phyloP scores from a whole-genome alignment of 2,329 filamentous ascomycete species.

The Xylaria sp. region DNA sequence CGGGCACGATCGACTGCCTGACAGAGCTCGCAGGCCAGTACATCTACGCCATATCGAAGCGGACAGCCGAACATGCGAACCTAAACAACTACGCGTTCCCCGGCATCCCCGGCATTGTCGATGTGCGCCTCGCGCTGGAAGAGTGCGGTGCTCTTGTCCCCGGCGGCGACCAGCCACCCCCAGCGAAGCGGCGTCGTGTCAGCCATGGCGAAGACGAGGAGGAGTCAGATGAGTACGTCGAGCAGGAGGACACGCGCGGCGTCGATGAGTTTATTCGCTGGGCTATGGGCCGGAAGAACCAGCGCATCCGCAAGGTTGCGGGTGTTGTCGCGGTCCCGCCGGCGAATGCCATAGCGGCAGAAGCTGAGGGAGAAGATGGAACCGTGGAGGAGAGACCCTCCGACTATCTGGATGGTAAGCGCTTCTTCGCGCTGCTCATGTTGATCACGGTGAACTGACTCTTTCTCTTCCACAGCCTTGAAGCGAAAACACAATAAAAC shows the following conservation, averaged over 20 bases:
- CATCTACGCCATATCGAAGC: slow-evolving; percentile 66
- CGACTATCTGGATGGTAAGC: slow-evolving; percentile 63
- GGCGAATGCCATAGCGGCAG: slow-evolving; percentile 25
- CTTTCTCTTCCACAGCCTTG: slow-evolving; percentile 47
- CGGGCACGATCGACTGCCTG: slow-evolving; percentile 79
- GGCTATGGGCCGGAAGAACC: slow-evolving; percentile 68
- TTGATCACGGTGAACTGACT: neutral
- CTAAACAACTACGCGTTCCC: slow-evolving; percentile 55
- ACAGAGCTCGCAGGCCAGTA: slow-evolving; percentile 82
- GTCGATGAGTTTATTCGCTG: slow-evolving; percentile 74
- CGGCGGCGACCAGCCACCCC: slow-evolving; percentile 42
- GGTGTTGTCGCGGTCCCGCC: slow-evolving; percentile 54
- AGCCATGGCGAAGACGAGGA: slow-evolving; percentile 1
- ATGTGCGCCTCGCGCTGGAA: slow-evolving; percentile 80
- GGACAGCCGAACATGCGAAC: slow-evolving; percentile 65
- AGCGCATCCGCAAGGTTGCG: slow-evolving; percentile 76
- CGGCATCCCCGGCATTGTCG: slow-evolving; percentile 60
- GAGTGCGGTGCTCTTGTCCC: slow-evolving; percentile 72
- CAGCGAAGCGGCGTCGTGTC: slow-evolving; percentile 12
- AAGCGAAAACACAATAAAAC: slow-evolving; percentile 92
- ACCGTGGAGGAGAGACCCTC: slow-evolving; percentile 47
- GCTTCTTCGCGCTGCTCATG: slow-evolving; percentile 7
- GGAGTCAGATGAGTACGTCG: slow-evolving; percentile 28
- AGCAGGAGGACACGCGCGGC: slow-evolving; percentile 62
- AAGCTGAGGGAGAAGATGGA: slow-evolving; percentile 40